Conservation (phyloP, 2,329 filamentous ascomycete species). For the Penicillium digitatum region DNA sequence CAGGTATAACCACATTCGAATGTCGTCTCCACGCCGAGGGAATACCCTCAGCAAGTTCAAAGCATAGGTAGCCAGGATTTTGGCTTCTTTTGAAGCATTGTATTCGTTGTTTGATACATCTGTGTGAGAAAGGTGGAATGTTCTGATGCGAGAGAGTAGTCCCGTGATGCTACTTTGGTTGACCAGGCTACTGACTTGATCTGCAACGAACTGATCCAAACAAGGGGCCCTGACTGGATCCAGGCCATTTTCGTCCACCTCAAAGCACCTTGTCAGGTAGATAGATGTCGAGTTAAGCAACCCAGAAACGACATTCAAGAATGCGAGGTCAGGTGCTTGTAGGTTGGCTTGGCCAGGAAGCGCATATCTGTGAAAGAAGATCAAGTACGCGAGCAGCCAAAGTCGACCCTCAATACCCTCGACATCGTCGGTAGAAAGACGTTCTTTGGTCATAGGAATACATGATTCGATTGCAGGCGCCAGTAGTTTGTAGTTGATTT, state of each 20-base stretch:
- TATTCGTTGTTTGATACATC: conserved; percentile 25
- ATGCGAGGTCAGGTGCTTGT: conserved; percentile 50
- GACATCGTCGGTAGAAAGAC: conserved; percentile 32
- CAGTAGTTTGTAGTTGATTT: conserved; percentile 51
- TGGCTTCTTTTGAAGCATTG: conserved; percentile 57
- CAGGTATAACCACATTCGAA: conserved; percentile 89
- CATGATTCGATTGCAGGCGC: conserved; percentile 36
- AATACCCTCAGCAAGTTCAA: conserved; percentile 83
- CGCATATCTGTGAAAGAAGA: conserved; percentile 55
- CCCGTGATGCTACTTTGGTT: conserved; percentile 70
- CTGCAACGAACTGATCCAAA: conserved; percentile 55
- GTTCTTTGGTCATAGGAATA: conserved; percentile 26
- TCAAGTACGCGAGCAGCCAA: conserved; percentile 58
- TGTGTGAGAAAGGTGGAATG: conserved; percentile 23
- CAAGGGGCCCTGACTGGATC: conserved; percentile 29
- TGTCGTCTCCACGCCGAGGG: conserved; percentile 74
- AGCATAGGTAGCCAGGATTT: conserved; percentile 77
- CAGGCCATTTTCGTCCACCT: conserved; percentile 36
- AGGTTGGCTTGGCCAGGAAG: conserved; percentile 35
- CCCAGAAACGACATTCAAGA: conserved; percentile 54
- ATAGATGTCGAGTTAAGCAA: conserved; percentile 56
- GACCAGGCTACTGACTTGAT: conserved; percentile 66
- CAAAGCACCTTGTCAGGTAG: conserved; percentile 51
- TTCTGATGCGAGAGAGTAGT: conserved; percentile 49
- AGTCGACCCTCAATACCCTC: conserved; percentile 45